These are phyloP conservation scores for Trypanosoma lewisi DNA, from an alignment of 208 protist genomes.

Conservation along the genomic window DNA sequence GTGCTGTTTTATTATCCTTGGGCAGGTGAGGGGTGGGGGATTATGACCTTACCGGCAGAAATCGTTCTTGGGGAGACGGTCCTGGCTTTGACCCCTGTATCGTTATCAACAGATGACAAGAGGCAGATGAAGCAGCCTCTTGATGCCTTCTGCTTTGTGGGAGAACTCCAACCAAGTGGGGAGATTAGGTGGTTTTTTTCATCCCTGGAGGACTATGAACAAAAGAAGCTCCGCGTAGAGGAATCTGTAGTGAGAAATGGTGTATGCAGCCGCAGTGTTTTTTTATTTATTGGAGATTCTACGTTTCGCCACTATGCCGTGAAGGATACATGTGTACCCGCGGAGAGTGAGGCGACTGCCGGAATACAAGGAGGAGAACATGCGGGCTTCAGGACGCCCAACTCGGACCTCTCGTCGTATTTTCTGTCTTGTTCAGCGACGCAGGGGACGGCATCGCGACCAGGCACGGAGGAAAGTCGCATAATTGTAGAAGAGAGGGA, in stretches of 20 bases:
- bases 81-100: conserved; percentile 4
- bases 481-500: not conserved
- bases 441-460: not conserved
- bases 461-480: not conserved
- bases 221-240: conserved; percentile 71
- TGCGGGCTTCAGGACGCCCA: not conserved
- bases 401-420: conserved; percentile 1
- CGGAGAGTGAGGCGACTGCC: not conserved
- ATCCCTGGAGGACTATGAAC: conserved; percentile 54
- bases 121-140: conserved; percentile 9
- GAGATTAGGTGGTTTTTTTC: conserved; percentile 61
- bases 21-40: no score
- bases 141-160: conserved; percentile 54
- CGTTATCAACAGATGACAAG: not conserved
- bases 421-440: not conserved
- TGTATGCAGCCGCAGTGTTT: conserved; percentile 31
- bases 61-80: not conserved
- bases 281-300: conserved; percentile 43
- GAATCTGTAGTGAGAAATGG: conserved; percentile 47
- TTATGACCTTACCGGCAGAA: conserved; percentile 16
- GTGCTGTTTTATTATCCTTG: no score
- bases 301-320: conserved; percentile 54
- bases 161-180: conserved; percentile 32
- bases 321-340: not conserved
- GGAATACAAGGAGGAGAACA: not conserved